Percentiles rank a stretch among this genome's conserved stretches.
phyloP scores from a whole-genome alignment of 208 protist species.

The Leptomonas pyrrhocoris region DNA sequence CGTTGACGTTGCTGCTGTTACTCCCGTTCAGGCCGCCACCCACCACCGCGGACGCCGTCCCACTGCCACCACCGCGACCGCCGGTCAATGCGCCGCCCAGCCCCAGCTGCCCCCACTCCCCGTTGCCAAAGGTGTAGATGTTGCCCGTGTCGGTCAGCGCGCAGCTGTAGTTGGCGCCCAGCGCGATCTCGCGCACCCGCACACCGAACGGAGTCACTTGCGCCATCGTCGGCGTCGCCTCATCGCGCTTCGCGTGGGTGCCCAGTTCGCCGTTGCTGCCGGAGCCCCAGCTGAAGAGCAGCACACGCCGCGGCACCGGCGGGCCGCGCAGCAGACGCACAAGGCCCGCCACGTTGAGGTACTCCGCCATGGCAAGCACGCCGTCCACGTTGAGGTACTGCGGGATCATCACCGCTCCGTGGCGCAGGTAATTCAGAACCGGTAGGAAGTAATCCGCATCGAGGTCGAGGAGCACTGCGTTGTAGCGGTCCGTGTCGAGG shows the following conservation, averaged over 20 bases:
- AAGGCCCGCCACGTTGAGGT: conserved; percentile 71
- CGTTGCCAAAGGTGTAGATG: conserved; percentile 84
- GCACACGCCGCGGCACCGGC: conserved; percentile 44
- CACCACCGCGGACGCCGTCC: neutral
- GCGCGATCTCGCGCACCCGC: conserved; percentile 68
- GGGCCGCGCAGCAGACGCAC: conserved; percentile 48
- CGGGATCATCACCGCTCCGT: conserved; percentile 66
- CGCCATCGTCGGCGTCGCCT: conserved; percentile 55
- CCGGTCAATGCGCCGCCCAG: conserved; percentile 40
- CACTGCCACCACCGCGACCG: neutral
- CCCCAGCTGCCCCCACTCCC: conserved; percentile 88
- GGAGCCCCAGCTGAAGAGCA: conserved; percentile 85
- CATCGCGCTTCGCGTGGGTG: conserved; percentile 65
- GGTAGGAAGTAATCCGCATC: conserved; percentile 83
- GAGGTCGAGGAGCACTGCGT: conserved; percentile 77
- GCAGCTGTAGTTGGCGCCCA: conserved; percentile 87
- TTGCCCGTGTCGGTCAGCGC: conserved; percentile 57
- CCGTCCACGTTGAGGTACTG: conserved; percentile 46
- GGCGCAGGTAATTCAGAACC: conserved; percentile 84
- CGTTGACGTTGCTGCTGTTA: neutral
- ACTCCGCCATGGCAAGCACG: conserved; percentile 80
- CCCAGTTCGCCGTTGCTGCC: conserved; percentile 81
- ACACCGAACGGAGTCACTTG: conserved; percentile 68
- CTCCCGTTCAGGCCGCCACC: neutral
- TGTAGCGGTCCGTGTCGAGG: conserved; percentile 66